Evolutionary conservation across 345 rosid species (phyloP), one percentile per base, ranked within the genome.

Genomic region (Pugionium dolabratum): DNA sequence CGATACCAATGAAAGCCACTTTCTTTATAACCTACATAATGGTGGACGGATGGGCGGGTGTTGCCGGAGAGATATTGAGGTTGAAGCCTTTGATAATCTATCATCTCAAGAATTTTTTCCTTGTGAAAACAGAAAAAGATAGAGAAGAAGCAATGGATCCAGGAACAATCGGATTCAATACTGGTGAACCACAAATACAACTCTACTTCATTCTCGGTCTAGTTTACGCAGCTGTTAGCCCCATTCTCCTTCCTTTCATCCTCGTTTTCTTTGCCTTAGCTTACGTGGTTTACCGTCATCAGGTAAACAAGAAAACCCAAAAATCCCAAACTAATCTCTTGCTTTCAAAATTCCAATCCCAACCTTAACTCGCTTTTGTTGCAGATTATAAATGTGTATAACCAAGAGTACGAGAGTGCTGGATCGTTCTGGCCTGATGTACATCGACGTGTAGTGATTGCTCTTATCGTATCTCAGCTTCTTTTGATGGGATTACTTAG

Each of bases 11-110:
- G 96, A 94, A 94, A 73, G 98, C 97, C 41, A 89, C 98, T 2
- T 92, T 92, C 84, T 92, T 92, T 80, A 89, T 92, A 55, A 92
- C 98, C 4, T 92, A 87, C 63, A 81, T 89, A 54, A 92, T 89
- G 97, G 98, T 90, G 11, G 98, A 90, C 27, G 98, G 99, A 53
- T 93, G 99, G 97, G 97, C 99, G 32, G 97, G 99, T 71, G 94
- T 86, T 26, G 99, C 99, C 3, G 99, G 85, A 44, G 97, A 93
- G 79, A 90, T 90, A 50, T 72, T 93, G 11, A 79, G 99, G 75
- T 56, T 93, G 70, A 88, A 83, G 69, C 95, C 96, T 4, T 78
- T 93, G 62, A 78, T 93, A 61, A 79, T 94, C 26, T 90, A 83
- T 57, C 99, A 88, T 79, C 59, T 90, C 60, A 94, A 94, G 67